A percentile compares a stretch with the other conserved stretches of the same genome.
Evolutionary conservation across 257 asterid species (phyloP).

Genomic region (Primulina eburnea): DNA sequence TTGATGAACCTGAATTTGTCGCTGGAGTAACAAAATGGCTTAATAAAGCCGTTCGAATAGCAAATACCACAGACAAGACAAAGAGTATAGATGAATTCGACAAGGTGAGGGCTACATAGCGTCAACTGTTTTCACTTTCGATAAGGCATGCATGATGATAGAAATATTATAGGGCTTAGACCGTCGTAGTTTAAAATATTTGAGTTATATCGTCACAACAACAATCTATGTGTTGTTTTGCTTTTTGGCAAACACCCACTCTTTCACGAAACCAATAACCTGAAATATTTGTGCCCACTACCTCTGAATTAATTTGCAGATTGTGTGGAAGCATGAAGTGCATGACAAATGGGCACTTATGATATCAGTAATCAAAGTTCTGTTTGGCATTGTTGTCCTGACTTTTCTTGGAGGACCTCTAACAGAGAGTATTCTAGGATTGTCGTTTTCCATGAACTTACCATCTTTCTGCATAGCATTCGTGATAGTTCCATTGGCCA

Average conservation of each 20-base stretch:
- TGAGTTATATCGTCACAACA: no score
- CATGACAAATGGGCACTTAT: slow-evolving; percentile 27
- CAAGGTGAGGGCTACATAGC: slow-evolving; percentile 24
- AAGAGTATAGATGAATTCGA: slow-evolving; percentile 29
- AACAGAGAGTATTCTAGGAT: slow-evolving; percentile 34
- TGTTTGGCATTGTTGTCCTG: slow-evolving; percentile 39
- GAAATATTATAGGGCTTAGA: no score
- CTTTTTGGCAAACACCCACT: no score
- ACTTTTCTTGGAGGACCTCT: slow-evolving; percentile 57
- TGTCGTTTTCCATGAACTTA: slow-evolving; percentile 40
- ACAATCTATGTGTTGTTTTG: background rate
- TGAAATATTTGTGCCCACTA: background rate
- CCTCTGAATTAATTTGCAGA: slow-evolving; percentile 34
- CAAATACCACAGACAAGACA: slow-evolving; percentile 27
- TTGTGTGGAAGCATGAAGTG: slow-evolving; percentile 33
- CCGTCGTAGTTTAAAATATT: background rate
- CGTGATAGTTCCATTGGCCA: slow-evolving; percentile 48
- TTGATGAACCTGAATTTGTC: slow-evolving; percentile 42
- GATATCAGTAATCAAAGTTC: slow-evolving; percentile 36
- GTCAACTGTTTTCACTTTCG: background rate
- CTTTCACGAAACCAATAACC: no score
- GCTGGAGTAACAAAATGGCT: slow-evolving; percentile 41
- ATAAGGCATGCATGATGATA: background rate
- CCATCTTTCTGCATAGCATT: slow-evolving; percentile 59
- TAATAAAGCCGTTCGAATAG: slow-evolving; percentile 32